Evolutionary conservation across 768 basidiomycete species (phyloP).

Genomic region (Pluteus cervinus): DNA sequence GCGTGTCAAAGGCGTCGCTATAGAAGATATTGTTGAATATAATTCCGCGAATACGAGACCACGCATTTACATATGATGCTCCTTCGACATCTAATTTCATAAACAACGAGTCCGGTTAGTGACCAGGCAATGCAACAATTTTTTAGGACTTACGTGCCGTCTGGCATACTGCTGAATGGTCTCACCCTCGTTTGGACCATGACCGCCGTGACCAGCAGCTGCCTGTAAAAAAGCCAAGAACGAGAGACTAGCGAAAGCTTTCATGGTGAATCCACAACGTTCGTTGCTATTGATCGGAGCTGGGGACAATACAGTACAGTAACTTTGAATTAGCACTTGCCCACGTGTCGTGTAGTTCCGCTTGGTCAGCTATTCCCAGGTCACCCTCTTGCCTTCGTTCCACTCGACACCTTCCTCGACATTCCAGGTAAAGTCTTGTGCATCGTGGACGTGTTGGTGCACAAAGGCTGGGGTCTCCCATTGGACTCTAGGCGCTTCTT

Average conservation of each 20-base stretch:
- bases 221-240: constrained; percentile 28
- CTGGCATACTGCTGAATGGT: constrained; percentile 80
- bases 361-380: no score
- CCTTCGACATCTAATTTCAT: constrained; percentile 67
- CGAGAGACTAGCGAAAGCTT: constrained; percentile 36
- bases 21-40: constrained; percentile 6
- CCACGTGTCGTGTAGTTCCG: no score
- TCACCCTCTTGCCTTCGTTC: no score
- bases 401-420: no score
- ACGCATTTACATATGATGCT: constrained; percentile 72
- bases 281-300: no score
- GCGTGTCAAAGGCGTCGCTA: constrained; percentile 77
- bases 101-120: constrained; percentile 5
- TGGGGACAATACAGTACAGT: no score
- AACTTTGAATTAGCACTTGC: no score
- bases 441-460: no score
- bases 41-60: neutral
- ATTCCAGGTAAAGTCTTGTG: no score
- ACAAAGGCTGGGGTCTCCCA: no score
- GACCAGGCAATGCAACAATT: constrained; percentile 1
- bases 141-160: constrained; percentile 69
- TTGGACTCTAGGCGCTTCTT: no score
- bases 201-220: constrained; percentile 51
- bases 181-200: constrained; percentile 51
- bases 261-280: constrained; percentile 49